phyloP scores from a whole-genome alignment of 108 stramenopile genomes.

The Cyclotella atomus region DNA sequence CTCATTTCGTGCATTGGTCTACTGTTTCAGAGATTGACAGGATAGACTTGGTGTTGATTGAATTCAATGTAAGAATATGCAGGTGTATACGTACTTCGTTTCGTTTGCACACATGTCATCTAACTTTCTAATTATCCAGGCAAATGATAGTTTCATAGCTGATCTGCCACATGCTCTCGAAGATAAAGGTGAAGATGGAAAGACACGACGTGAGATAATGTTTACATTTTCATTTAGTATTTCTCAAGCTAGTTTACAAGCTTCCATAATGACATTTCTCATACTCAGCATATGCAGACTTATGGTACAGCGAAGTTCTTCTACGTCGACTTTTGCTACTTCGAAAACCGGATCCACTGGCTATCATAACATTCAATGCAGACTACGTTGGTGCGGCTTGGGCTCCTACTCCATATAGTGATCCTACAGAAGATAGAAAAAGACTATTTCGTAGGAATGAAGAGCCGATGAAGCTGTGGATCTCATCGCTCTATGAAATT shows the following conservation, averaged over 20 bases:
- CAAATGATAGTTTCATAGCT: constrained; percentile 33
- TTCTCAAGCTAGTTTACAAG: neutral
- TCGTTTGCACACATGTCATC: no score
- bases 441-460: constrained; percentile 26
- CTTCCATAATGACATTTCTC: neutral
- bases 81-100: neutral
- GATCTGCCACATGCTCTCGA: constrained; percentile 42
- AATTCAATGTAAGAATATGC: constrained; percentile 29
- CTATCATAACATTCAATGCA: constrained; percentile 44
- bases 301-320: constrained; percentile 31
- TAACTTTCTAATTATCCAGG: no score
- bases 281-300: constrained; percentile 14
- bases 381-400: constrained; percentile 32
- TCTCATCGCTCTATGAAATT: constrained; percentile 41
- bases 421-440: constrained; percentile 2
- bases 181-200: constrained; percentile 18
- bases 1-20: constrained; percentile 26
- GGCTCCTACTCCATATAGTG: constrained; percentile 5
- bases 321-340: constrained; percentile 35
- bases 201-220: neutral
- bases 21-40: constrained; percentile 11
- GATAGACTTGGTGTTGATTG: constrained; percentile 41
- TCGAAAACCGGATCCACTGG: constrained; percentile 42
- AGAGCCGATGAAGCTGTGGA: constrained; percentile 42
- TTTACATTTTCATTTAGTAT: neutral